Conservation (phyloP, 106 monocot genomes). For the Cymbidium sinense region DNA sequence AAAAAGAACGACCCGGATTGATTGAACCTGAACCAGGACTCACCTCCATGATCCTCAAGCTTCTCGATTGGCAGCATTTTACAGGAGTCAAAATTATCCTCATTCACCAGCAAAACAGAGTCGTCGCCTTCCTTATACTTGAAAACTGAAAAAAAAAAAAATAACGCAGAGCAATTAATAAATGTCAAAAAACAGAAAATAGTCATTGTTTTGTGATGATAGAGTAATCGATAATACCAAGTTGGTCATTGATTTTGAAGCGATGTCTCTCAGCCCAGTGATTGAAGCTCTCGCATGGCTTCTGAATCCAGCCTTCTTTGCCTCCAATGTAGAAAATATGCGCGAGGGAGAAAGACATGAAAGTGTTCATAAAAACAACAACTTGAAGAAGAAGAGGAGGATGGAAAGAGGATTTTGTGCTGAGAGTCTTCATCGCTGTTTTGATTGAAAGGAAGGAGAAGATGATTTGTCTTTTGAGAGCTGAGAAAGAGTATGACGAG, state of each 20-base stretch:
- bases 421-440: too few relatives aligned
- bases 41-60: constrained; percentile 20
- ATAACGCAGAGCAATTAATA: neutral
- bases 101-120: constrained; percentile 62
- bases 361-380: too few relatives aligned
- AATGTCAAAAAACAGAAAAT: neutral
- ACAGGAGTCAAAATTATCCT: constrained; percentile 46
- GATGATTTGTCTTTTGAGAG: too few relatives aligned
- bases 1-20: constrained; percentile 61
- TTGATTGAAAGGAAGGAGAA: too few relatives aligned
- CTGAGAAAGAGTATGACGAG: too few relatives aligned
- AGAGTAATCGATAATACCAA: constrained; percentile 20
- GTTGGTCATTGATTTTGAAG: constrained; percentile 55
- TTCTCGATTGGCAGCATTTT: constrained; percentile 36
- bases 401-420: too few relatives aligned
- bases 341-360: neutral
- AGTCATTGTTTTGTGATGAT: neutral
- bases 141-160: constrained; percentile 55
- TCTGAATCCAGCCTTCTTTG: constrained; percentile 38
- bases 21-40: constrained; percentile 36
- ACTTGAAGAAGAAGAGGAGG: too few relatives aligned
- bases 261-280: constrained; percentile 37
- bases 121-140: constrained; percentile 49
- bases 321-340: constrained; percentile 49
- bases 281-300: constrained; percentile 31